A percentile compares a stretch with the other conserved stretches of the same genome.
phyloP scores from a whole-genome alignment of 441 rosid species.

The Pelargonium citronellum region DNA sequence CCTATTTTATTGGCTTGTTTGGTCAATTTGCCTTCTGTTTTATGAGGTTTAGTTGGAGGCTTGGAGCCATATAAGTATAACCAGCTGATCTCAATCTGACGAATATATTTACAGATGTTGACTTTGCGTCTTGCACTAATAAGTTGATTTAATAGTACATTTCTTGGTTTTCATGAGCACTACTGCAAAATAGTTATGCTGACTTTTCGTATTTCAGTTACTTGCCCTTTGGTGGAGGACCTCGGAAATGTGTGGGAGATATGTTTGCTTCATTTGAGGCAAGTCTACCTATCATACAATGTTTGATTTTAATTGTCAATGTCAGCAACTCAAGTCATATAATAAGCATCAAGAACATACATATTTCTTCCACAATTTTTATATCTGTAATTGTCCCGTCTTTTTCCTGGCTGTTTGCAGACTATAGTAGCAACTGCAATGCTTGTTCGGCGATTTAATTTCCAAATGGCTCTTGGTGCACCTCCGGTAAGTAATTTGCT shows the following conservation, averaged over 20 bases:
- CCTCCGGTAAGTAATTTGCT: conserved; percentile 58
- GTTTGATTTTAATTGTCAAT: not conserved
- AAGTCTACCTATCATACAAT: not conserved
- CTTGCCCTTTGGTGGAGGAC: conserved; percentile 99
- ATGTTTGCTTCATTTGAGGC: conserved; percentile 97
- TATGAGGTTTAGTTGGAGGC: too few relatives aligned
- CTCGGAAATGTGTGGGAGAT: conserved; percentile 90
- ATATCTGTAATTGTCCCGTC: not conserved
- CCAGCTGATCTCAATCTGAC: not conserved
- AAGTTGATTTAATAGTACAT: not conserved
- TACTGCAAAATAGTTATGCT: conserved; percentile 9
- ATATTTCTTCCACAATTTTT: not conserved
- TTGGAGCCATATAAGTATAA: too few relatives aligned
- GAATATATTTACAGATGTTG: not conserved
- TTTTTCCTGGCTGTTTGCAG: conserved; percentile 35
- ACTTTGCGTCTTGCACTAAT: not conserved
- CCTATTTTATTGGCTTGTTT: too few relatives aligned
- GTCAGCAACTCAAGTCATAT: not conserved
- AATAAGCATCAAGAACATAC: not conserved
- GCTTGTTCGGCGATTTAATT: conserved; percentile 77
- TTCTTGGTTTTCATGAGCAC: not conserved
- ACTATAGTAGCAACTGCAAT: conserved; percentile 79
- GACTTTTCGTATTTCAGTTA: conserved; percentile 45
- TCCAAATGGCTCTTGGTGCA: conserved; percentile 75
- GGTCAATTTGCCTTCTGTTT: too few relatives aligned